Evolutionary conservation across 768 basidiomycete species (phyloP), one percentile per base, ranked within the genome.

Genomic region (Holtermanniella nyarrowii): DNA sequence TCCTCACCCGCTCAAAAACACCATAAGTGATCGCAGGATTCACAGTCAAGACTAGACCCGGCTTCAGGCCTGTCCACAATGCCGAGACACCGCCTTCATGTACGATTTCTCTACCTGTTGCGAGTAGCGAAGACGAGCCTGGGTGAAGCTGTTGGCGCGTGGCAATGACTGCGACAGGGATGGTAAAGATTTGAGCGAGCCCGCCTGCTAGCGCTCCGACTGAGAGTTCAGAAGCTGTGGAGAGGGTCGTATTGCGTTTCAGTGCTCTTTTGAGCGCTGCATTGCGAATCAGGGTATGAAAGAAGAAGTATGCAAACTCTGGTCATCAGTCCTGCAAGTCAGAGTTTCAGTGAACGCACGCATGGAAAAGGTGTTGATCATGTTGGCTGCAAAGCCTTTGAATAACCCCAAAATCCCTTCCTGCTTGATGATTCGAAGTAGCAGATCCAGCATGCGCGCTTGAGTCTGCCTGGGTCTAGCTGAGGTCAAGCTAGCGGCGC

Each of bases 281-380:
- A 12, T 85, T 81, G 58, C 95, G 81, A 22, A 97, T 85, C 71
- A 89, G 77, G 20, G 90, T 86, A 71, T 97, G 96, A 76, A 95
- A 97, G 78, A 93, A 97, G 78, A 99, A 99, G 75, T 99, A 99
- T 22, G 95, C 93, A 67, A 91, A 96, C 81, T 95, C 91, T 95
- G 53, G 18, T 21, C 14, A 37, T 42, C 37, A 26, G 44, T 46
- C n/a, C 56, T 41, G 27, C 4, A 43, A 10, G 42, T 59, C 44
- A 53, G 50, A 12, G 25, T 22, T 2, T 18, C 25, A 21, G 46
- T 18, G 4, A 21, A 79, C 88, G 65, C 65, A 90, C 93, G 90
- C 82, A 85, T 86, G 31, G 89, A 93, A 72, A 99, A 99, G 1
- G 89, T 95, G 72, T 95, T 96, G 60, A 97, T 75, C 93, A 97